phyloP scores from a whole-genome alignment of 179 eudicot genomes.

The Actinidia arguta region DNA sequence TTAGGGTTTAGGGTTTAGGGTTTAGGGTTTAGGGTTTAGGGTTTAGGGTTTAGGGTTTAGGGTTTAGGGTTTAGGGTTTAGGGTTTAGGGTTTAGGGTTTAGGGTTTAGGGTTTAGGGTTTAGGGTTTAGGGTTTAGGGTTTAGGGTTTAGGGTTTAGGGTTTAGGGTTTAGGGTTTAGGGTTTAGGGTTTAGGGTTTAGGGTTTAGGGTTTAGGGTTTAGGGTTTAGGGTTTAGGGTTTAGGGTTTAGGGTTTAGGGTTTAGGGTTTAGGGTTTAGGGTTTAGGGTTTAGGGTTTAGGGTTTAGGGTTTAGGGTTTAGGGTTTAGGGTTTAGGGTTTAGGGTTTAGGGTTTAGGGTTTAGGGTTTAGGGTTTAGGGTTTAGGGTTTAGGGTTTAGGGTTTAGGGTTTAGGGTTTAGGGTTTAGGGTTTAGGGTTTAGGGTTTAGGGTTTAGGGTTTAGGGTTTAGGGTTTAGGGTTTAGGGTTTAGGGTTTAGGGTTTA shows the following conservation, averaged over 20 bases:
- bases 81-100: background rate
- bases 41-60: too few species aligned
- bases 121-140: background rate
- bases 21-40: too few species aligned
- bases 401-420: conserved; percentile 1
- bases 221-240: background rate
- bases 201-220: background rate
- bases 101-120: background rate
- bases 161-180: background rate
- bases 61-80: too few species aligned
- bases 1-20: too few species aligned
- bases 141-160: background rate
- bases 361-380: background rate
- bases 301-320: background rate
- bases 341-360: background rate
- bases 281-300: background rate
- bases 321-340: background rate
- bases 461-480: background rate
- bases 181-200: background rate
- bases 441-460: background rate
- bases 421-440: background rate
- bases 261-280: background rate
- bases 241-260: background rate
- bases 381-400: background rate
- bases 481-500: background rate